These are phyloP conservation scores for Filosporella fistucella DNA, from an alignment of 495 filamentous ascomycete species.

Conservation along the genomic window DNA sequence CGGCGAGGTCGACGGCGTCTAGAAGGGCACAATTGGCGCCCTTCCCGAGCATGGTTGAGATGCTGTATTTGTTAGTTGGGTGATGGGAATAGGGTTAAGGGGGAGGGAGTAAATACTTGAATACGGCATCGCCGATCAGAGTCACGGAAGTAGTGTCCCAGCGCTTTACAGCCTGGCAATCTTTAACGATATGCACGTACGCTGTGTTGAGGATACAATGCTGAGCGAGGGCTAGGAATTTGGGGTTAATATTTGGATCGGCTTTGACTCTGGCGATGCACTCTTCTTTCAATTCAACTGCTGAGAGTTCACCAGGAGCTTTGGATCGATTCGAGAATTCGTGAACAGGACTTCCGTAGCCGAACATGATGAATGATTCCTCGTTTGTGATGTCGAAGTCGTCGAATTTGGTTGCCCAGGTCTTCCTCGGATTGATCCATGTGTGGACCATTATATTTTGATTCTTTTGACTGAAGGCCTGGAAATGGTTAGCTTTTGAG, in stretches of 20 bases:
- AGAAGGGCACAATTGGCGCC: conserved; percentile 24
- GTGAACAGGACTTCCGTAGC: conserved; percentile 9
- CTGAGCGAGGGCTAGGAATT: conserved; percentile 11
- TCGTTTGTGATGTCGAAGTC: conserved; percentile 11
- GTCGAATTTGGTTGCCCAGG: conserved; percentile 13
- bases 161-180: conserved; percentile 14
- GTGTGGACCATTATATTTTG: conserved; percentile 20
- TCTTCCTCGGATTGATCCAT: conserved; percentile 11
- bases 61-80: conserved; percentile 10
- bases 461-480: conserved; percentile 15
- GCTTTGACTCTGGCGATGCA: conserved; percentile 3
- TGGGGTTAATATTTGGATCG: conserved; percentile 4
- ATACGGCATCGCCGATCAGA: conserved; percentile 22
- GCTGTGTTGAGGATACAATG: conserved; percentile 13
- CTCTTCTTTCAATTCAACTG: conserved; percentile 20
- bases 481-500: neutral
- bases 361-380: conserved; percentile 24
- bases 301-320: conserved; percentile 12
- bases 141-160: conserved; percentile 17
- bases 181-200: conserved; percentile 16
- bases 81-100: neutral
- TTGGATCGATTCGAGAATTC: conserved; percentile 17
- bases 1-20: conserved; percentile 14
- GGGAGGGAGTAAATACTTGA: conserved; percentile 14
- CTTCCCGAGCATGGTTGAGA: conserved; percentile 19